phyloP scores from a whole-genome alignment of 768 basidiomycete genomes.

The Lactifluus echinatus region DNA sequence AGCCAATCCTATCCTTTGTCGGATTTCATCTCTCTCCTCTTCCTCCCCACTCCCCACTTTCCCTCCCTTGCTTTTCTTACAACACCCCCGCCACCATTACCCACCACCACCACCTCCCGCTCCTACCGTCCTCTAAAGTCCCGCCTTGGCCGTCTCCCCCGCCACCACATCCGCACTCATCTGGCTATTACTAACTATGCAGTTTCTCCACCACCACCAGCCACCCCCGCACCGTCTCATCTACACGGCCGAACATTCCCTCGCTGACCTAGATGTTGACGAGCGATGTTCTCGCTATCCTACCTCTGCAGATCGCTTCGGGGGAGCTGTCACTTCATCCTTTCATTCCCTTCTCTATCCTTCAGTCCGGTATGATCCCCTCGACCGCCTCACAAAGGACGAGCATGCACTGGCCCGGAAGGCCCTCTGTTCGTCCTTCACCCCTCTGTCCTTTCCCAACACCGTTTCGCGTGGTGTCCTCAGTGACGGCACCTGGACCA shows the following conservation, averaged over 20 bases:
- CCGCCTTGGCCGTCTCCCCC: constrained; percentile 9
- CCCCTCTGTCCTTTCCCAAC: constrained; percentile 3
- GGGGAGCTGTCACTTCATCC: not conserved
- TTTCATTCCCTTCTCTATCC: not conserved
- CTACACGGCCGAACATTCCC: not conserved
- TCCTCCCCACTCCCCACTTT: not conserved
- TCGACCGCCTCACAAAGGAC: constrained; percentile 13
- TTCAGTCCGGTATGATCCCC: constrained; percentile 17
- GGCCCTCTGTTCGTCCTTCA: constrained; percentile 1
- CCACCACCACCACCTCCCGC: not conserved
- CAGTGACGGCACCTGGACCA: constrained; percentile 20
- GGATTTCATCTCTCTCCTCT: constrained; percentile 16
- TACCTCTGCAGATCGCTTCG: constrained; percentile 10
- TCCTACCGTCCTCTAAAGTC: constrained; percentile 16
- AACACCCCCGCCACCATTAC: not conserved
- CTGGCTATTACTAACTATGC: constrained; percentile 4
- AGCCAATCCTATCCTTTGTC: constrained; percentile 19
- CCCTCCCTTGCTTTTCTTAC: not conserved
- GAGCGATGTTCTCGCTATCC: constrained; percentile 4
- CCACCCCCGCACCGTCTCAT: not conserved
- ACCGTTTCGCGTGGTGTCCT: constrained; percentile 17
- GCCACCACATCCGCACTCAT: constrained; percentile 9
- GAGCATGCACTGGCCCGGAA: not conserved
- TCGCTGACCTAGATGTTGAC: not conserved
- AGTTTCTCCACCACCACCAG: constrained; percentile 3